Evolutionary conservation across 139 green algal species (phyloP).

Genomic region (Eudorina sp.): DNA sequence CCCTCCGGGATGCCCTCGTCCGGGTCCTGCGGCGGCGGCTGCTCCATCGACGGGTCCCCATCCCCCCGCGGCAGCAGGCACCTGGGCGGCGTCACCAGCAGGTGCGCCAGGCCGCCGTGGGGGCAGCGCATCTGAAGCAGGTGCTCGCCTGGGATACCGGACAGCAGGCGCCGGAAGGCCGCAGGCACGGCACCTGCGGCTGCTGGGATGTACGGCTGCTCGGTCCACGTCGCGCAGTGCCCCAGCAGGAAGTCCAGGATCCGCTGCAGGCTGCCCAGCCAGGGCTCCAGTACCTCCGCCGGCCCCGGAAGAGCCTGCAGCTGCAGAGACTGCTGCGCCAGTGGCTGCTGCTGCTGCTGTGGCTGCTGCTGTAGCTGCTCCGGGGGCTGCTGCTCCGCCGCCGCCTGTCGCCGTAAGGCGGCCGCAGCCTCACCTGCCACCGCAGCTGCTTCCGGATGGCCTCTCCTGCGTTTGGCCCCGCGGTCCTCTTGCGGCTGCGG

Average conservation of each 20-base stretch:
- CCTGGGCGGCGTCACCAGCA: slow-evolving; percentile 15
- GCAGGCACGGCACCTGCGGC: background rate
- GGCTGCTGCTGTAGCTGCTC: background rate
- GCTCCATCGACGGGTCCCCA: background rate
- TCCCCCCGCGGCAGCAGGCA: background rate
- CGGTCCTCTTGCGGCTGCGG: background rate
- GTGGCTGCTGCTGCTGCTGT: background rate
- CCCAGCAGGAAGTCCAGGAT: background rate
- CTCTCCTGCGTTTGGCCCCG: no score
- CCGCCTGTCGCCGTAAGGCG: no score
- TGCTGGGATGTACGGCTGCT: no score
- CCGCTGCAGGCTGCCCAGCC: background rate
- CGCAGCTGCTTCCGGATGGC: no score
- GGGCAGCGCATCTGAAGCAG: slow-evolving; percentile 11
- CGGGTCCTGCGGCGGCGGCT: slow-evolving; percentile 6
- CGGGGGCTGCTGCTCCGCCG: background rate
- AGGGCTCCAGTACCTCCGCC: background rate
- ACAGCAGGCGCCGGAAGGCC: background rate
- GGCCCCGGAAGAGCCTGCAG: background rate
- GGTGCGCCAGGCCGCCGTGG: background rate
- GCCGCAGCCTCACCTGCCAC: no score
- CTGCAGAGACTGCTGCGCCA: background rate
- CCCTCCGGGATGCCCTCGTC: background rate
- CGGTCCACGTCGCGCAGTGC: no score
- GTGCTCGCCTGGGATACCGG: background rate